Percentiles rank a stretch among this genome's conserved stretches.
Conservation (phyloP, 805 yeast genomes). For the Nakazawaea wyomingensis region DNA sequence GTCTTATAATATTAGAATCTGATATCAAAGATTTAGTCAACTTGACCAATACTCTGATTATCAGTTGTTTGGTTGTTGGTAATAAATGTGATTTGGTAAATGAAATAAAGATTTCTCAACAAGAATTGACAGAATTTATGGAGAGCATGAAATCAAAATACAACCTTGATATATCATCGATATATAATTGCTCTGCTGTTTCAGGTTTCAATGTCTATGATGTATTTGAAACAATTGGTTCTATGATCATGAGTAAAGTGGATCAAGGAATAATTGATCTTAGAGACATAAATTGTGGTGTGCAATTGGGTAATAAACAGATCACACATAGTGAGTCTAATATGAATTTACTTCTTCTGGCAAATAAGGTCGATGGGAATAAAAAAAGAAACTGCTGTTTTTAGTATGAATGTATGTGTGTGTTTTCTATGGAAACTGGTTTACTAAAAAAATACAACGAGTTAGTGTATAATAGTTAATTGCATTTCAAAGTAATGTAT, state of each 20-base stretch:
- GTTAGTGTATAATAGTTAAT: too few relatives aligned
- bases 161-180: constrained; percentile 22
- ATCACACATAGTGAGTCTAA: constrained; percentile 7
- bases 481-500: too few relatives aligned
- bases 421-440: too few relatives aligned
- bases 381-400: neutral
- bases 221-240: constrained; percentile 33
- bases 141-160: constrained; percentile 2
- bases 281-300: constrained; percentile 7
- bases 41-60: constrained; percentile 22
- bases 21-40: constrained; percentile 27
- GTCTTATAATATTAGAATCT: constrained; percentile 24
- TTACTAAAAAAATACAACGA: too few relatives aligned
- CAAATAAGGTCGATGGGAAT: neutral
- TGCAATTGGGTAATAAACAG: constrained; percentile 9
- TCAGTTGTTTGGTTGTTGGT: constrained; percentile 28
- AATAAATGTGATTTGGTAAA: constrained; percentile 27
- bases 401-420: too few relatives aligned
- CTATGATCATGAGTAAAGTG: constrained; percentile 37
- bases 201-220: constrained; percentile 36
- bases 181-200: constrained; percentile 33
- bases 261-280: constrained; percentile 32
- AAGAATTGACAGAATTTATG: constrained; percentile 7
- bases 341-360: constrained; percentile 3
- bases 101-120: neutral